Evolutionary conservation across 805 yeast species (phyloP).

Genomic region (Kuraishia capsulata): DNA sequence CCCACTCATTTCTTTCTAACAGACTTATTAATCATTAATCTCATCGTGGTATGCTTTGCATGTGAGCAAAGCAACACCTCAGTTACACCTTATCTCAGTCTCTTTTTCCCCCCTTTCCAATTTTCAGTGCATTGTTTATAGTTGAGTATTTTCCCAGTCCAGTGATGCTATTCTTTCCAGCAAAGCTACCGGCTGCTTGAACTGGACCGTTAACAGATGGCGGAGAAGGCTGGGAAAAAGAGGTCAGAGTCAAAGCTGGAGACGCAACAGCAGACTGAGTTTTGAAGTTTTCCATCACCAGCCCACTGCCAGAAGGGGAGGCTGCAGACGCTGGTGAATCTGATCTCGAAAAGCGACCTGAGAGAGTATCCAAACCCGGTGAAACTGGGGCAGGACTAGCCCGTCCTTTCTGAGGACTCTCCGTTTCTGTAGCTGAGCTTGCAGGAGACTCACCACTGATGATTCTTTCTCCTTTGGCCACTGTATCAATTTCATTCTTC

Average conservation of each 20-base stretch:
- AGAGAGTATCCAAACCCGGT: neutral
- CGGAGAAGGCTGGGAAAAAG: slow-evolving; percentile 2
- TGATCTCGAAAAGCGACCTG: neutral
- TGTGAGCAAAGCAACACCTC: too few relatives aligned
- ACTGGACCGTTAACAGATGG: slow-evolving; percentile 1
- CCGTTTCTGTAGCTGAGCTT: neutral
- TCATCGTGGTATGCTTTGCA: neutral
- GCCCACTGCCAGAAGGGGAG: neutral
- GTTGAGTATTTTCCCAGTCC: slow-evolving; percentile 9
- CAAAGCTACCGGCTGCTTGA: neutral
- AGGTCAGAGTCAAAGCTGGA: slow-evolving; percentile 1
- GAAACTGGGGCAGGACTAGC: slow-evolving; percentile 2
- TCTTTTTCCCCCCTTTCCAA: slow-evolving; percentile 18
- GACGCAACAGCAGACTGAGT: slow-evolving; percentile 3
- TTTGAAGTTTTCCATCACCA: neutral
- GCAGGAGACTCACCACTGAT: slow-evolving; percentile 8
- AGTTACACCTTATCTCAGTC: too few relatives aligned
- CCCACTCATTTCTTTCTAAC: too few relatives aligned
- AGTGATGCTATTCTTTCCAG: neutral
- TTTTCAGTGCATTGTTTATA: slow-evolving; percentile 10
- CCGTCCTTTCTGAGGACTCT: neutral
- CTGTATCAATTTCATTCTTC: slow-evolving; percentile 15
- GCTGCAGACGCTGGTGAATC: neutral
- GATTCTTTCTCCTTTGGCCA: slow-evolving; percentile 13
- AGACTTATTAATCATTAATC: neutral